These are phyloP conservation scores for Phaffomyces opuntiae DNA, from an alignment of 805 yeast species.

Conservation along the genomic window DNA sequence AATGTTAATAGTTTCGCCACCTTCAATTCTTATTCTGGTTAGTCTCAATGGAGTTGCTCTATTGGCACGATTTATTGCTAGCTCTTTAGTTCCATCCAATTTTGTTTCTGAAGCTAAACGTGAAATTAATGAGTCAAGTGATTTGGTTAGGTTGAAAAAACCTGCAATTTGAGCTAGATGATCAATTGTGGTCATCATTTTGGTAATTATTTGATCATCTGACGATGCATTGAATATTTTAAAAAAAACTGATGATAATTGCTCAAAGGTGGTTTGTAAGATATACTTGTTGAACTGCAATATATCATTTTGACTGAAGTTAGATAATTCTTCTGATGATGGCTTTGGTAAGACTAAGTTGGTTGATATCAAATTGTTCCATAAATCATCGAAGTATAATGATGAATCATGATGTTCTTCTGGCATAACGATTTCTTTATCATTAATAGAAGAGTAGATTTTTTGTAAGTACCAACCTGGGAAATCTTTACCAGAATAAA, in stretches of 20 bases:
- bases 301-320: conserved; percentile 20
- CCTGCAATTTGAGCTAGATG: conserved; percentile 75
- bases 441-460: conserved; percentile 73
- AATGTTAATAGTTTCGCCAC: conserved; percentile 46
- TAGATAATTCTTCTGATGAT: conserved; percentile 8
- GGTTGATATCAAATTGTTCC: conserved; percentile 59
- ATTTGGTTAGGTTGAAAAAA: conserved; percentile 45
- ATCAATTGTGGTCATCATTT: conserved; percentile 83
- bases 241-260: conserved; percentile 65
- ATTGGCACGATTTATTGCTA: conserved; percentile 1
- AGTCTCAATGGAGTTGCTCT: conserved; percentile 11
- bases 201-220: conserved; percentile 82
- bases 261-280: conserved; percentile 56
- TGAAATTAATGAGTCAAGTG: conserved; percentile 62
- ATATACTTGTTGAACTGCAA: conserved; percentile 65
- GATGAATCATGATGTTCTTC: conserved; percentile 94
- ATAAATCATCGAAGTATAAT: conserved; percentile 83
- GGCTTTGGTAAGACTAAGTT: conserved; percentile 29
- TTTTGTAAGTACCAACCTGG: conserved; percentile 79
- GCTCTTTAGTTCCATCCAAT: conserved; percentile 34
- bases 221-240: conserved; percentile 80
- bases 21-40: conserved; percentile 22
- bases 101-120: conserved; percentile 65
- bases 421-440: conserved; percentile 92
- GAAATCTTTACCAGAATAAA: conserved; percentile 69